Evolutionary conservation across 495 filamentous ascomycete species (phyloP).

Genomic region (Penicillium argentinense): DNA sequence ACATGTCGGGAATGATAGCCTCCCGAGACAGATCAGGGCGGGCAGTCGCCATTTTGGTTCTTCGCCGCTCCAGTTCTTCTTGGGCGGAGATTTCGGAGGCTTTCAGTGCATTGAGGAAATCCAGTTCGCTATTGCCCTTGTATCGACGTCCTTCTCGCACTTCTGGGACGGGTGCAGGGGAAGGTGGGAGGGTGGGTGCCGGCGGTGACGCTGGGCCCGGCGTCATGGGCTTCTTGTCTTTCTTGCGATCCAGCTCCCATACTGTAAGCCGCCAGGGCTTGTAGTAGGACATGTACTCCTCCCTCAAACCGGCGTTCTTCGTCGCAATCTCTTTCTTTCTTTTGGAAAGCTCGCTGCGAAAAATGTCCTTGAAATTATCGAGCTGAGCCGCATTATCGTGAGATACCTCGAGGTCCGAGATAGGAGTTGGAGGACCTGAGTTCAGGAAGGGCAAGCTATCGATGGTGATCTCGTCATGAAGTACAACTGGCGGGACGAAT

Average conservation of each 20-base stretch:
- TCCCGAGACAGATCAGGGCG: constrained; percentile 79
- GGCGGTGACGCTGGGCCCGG: constrained; percentile 52
- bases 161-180: constrained; percentile 48
- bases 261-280: constrained; percentile 49
- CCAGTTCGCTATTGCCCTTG: constrained; percentile 69
- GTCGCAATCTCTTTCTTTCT: constrained; percentile 41
- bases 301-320: constrained; percentile 41
- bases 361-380: constrained; percentile 34
- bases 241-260: constrained; percentile 62
- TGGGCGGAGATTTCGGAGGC: constrained; percentile 76
- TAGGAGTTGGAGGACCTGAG: constrained; percentile 47
- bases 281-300: constrained; percentile 45
- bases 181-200: constrained; percentile 33
- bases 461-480: constrained; percentile 23
- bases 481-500: constrained; percentile 7
- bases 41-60: constrained; percentile 63
- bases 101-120: constrained; percentile 72
- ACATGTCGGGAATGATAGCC: constrained; percentile 80
- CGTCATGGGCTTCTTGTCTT: constrained; percentile 52
- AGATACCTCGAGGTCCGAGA: constrained; percentile 50
- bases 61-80: constrained; percentile 68
- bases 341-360: constrained; percentile 37
- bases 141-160: constrained; percentile 61
- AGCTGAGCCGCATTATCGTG: constrained; percentile 42
- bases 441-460: constrained; percentile 50